phyloP scores from a whole-genome alignment of 2,329 filamentous ascomycete genomes.

The Venturia pyrina region DNA sequence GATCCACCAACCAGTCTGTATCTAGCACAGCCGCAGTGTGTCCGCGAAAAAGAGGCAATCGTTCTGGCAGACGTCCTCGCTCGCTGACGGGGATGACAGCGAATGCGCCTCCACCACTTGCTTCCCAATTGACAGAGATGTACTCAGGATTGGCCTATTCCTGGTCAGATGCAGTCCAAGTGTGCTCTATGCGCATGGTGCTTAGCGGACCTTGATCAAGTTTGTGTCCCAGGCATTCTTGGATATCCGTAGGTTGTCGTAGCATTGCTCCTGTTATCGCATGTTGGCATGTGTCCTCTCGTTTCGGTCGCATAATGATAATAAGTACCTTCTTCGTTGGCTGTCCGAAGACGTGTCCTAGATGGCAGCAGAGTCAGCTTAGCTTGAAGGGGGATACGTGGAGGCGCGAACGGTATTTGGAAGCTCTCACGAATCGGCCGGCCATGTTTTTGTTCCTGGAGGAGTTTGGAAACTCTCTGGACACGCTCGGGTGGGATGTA shows the following conservation, averaged over 20 bases:
- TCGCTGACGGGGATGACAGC: constrained; percentile 88
- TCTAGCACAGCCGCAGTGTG: constrained; percentile 94
- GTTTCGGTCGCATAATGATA: background rate
- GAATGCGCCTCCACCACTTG: constrained; percentile 90
- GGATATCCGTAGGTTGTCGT: constrained; percentile 94
- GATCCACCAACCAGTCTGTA: constrained; percentile 68
- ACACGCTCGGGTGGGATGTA: background rate
- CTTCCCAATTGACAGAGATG: constrained; percentile 96
- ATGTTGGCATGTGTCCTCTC: background rate
- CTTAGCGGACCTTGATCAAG: constrained; percentile 70
- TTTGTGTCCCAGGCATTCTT: constrained; percentile 99
- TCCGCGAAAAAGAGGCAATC: constrained; percentile 88
- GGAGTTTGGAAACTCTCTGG: background rate
- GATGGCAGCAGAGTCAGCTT: constrained; percentile 11
- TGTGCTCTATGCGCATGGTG: constrained; percentile 20
- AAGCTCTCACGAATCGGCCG: constrained; percentile 62
- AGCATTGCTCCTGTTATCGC: constrained; percentile 68
- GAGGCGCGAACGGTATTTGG: constrained; percentile 56
- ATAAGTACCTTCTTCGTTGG: constrained; percentile 75
- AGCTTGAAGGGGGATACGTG: constrained; percentile 17
- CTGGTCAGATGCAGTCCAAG: constrained; percentile 4
- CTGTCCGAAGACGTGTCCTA: constrained; percentile 98
- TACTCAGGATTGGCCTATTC: constrained; percentile 84
- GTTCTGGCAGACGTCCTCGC: constrained; percentile 81
- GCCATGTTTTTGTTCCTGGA: constrained; percentile 39